Evolutionary conservation across 2,329 filamentous ascomycete species (phyloP).

Genomic region (Diplodia mutila): DNA sequence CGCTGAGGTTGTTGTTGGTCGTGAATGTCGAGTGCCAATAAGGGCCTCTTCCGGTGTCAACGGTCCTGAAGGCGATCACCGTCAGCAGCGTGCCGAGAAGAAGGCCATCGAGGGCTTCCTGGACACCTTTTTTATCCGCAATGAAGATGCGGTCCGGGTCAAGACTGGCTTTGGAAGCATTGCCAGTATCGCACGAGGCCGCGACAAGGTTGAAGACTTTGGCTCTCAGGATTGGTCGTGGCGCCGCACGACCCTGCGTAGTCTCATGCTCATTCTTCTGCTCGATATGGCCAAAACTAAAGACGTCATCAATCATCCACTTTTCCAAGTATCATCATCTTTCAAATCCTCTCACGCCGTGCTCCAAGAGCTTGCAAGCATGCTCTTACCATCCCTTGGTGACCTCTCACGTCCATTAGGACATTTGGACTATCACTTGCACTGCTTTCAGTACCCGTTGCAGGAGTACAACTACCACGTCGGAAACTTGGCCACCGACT

Average conservation of each 20-base stretch:
- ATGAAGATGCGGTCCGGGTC: conserved; percentile 57
- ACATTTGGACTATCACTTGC: conserved; percentile 61
- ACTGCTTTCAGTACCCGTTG: conserved; percentile 59
- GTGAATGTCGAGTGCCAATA: conserved; percentile 48
- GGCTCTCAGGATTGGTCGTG: conserved; percentile 54
- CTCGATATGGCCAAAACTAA: conserved; percentile 58
- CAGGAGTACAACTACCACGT: conserved; percentile 63
- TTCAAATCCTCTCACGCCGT: conserved; percentile 61
- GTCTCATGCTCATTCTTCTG: conserved; percentile 63
- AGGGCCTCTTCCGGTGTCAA: conserved; percentile 43
- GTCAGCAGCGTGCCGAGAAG: conserved; percentile 42
- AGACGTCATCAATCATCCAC: conserved; percentile 44
- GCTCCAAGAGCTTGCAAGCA: conserved; percentile 54
- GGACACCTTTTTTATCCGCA: conserved; percentile 61
- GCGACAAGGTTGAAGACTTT: conserved; percentile 42
- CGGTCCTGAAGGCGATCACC: conserved; percentile 40
- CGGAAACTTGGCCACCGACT: conserved; percentile 63
- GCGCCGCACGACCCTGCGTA: conserved; percentile 60
- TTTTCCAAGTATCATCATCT: conserved; percentile 57
- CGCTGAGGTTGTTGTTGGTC: conserved; percentile 63
- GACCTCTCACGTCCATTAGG: conserved; percentile 59
- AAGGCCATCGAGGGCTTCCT: conserved; percentile 57
- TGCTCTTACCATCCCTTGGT: conserved; percentile 63
- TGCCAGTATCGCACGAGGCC: conserved; percentile 41
- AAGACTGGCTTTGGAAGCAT: conserved; percentile 45